A percentile compares a stretch with the other conserved stretches of the same genome.
Conservation (phyloP, 164 flowering plant species). For the Piper betle region DNA sequence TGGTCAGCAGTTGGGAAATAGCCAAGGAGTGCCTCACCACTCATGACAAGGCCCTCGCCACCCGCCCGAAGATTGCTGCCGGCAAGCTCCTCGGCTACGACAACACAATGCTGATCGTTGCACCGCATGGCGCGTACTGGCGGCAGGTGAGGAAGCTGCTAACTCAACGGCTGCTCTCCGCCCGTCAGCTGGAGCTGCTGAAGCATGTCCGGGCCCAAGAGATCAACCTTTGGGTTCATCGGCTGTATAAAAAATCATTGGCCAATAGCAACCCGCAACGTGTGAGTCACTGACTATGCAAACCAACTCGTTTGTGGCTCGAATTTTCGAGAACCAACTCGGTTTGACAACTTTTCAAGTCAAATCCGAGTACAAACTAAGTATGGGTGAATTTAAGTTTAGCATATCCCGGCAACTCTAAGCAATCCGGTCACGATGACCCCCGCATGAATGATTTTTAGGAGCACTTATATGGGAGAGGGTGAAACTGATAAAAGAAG, state of each 20-base stretch:
- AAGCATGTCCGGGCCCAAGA: neutral
- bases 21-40: constrained; percentile 17
- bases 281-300: no score
- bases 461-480: no score
- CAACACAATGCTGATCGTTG: constrained; percentile 2
- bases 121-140: constrained; percentile 10
- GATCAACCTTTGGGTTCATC: neutral
- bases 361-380: no score
- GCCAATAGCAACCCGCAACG: neutral
- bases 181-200: neutral
- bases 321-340: no score
- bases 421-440: no score
- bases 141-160: constrained; percentile 2
- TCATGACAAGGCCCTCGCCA: constrained; percentile 9
- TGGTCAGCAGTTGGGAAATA: constrained; percentile 9
- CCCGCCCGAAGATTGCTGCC: neutral
- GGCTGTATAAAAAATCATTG: neutral
- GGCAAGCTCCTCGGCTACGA: neutral
- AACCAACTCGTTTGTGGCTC: no score
- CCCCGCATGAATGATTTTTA: no score
- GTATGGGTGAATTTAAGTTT: no score
- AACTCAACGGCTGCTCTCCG: neutral
- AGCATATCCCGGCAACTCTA: neutral
- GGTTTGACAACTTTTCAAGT: no score
- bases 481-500: no score